Base-by-base conservation (phyloP, 495 filamentous ascomycete genomes). In the Bathelium albidoporum region DNA sequence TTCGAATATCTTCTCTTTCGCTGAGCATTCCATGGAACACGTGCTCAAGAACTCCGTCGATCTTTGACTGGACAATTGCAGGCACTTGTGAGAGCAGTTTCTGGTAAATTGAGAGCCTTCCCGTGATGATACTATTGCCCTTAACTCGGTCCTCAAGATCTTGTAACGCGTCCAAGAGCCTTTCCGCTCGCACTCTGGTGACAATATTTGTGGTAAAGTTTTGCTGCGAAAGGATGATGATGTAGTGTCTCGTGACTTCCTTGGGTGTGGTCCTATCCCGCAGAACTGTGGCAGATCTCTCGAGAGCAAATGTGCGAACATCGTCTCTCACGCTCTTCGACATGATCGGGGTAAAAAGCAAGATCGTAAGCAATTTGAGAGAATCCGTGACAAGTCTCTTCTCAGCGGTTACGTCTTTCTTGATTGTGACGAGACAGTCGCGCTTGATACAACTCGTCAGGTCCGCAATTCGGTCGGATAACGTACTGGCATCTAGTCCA, bases 1-100 rank as follows among this genome's bases (percentile, higher is more conserved):
- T 71, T 45, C 90, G 79, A 36, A 89, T 86, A 49, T 96, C 91
- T 66, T 86, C 89, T 59, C 91, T 72, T 60, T 74, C 85, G 72
- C 89, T 89, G 24, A 95, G 81, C 74, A 96, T 83, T 32, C 90
- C 89, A 26, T 80, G 82, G 61, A 97, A 83, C n/a, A 96, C 73
- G 70, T 92, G 86, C 32, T 86, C 76, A 41, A 95, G 80, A 92
- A 93, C 97, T 60, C 87, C 78, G 0, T 67, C 68, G 0, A 81
- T 78, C 44, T 85, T 78, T 4, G 77, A 67, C 12, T 82, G 64
- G 85, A 98, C 95, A 20, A 80, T 74, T 2, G 78, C 68, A 63
- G 80, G 88, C 12, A 81, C 80, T 73, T 94, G 89, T 58, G 76
- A 77, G 20, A 96, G 71, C 7, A 97, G 76, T 49, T 82, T 87